These are phyloP conservation scores for Dioscorea alata DNA, from an alignment of 106 monocot species.

Conservation along the genomic window DNA sequence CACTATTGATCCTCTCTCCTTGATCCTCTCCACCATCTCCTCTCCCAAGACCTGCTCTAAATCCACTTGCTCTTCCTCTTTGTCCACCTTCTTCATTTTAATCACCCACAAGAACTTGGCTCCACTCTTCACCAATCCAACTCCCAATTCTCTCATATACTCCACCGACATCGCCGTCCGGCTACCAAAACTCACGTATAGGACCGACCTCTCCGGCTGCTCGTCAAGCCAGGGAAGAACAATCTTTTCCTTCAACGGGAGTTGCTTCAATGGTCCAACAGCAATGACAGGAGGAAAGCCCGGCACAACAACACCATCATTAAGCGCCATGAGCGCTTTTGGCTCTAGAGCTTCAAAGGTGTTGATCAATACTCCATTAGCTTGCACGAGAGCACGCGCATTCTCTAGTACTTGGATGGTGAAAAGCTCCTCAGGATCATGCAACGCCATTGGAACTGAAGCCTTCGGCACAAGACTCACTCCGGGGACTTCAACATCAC, in stretches of 20 bases:
- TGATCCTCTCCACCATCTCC: constrained; percentile 5
- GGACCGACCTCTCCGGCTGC: constrained; percentile 16
- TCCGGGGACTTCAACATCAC: constrained; percentile 23
- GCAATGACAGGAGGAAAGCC: constrained; percentile 12
- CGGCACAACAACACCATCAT: background rate
- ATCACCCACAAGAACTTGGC: constrained; percentile 23
- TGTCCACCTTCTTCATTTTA: constrained; percentile 13
- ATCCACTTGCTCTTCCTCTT: constrained; percentile 5
- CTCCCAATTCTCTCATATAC: constrained; percentile 12
- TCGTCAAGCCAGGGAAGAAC: constrained; percentile 10
- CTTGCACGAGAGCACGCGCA: background rate
- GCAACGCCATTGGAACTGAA: constrained; percentile 13
- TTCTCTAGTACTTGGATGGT: background rate
- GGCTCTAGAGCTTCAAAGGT: constrained; percentile 10
- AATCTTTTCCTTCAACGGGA: too few relatives aligned
- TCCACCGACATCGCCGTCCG: constrained; percentile 6
- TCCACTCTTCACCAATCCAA: constrained; percentile 19
- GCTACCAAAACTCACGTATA: constrained; percentile 21
- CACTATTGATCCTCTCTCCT: constrained; percentile 1
- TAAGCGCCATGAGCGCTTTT: constrained; percentile 9
- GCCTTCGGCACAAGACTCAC: constrained; percentile 7
- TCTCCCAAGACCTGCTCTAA: constrained; percentile 5
- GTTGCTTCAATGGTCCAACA: constrained; percentile 4
- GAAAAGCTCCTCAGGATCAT: constrained; percentile 26
- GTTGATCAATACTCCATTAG: constrained; percentile 15